A percentile compares a stretch with the other conserved stretches of the same genome.
Evolutionary conservation across 257 asterid genomes (phyloP).

Genomic region (Phtheirospermum japonicum): DNA sequence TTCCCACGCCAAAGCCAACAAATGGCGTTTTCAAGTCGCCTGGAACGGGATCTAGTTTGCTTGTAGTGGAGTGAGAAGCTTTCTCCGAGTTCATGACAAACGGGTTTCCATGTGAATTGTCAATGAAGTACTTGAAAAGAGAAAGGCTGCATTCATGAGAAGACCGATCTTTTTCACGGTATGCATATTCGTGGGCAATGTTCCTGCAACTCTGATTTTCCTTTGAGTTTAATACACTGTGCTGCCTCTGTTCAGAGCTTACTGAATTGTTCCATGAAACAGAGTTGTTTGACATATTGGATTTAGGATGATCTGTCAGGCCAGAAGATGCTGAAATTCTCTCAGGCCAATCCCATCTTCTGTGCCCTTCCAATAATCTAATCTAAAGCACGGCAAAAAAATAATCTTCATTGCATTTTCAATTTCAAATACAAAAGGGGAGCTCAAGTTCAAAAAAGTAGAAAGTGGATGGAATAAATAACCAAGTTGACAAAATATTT

Average conservation of each 20-base stretch:
- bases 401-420: slow-evolving; percentile 28
- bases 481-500: too few species aligned
- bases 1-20: slow-evolving; percentile 30
- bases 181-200: slow-evolving; percentile 21
- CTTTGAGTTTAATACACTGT: slow-evolving; percentile 27
- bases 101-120: slow-evolving; percentile 29
- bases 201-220: slow-evolving; percentile 30
- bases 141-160: slow-evolving; percentile 27
- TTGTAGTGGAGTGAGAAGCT: slow-evolving; percentile 32
- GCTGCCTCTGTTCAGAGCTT: slow-evolving; percentile 30
- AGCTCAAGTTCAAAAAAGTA: not conserved
- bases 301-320: slow-evolving; percentile 24
- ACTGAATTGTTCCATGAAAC: slow-evolving; percentile 33
- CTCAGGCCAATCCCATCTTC: slow-evolving; percentile 71
- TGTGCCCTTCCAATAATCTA: slow-evolving; percentile 49
- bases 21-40: slow-evolving; percentile 31
- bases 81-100: slow-evolving; percentile 28
- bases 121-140: slow-evolving; percentile 23
- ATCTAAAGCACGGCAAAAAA: slow-evolving; percentile 42
- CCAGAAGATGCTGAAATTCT: slow-evolving; percentile 40
- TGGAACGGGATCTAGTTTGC: slow-evolving; percentile 29
- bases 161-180: slow-evolving; percentile 30
- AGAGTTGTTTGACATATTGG: slow-evolving; percentile 30
- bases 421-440: slow-evolving; percentile 16
- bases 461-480: too few species aligned